Conservation (phyloP, 2,329 filamentous ascomycete species). For the Alternaria atra region DNA sequence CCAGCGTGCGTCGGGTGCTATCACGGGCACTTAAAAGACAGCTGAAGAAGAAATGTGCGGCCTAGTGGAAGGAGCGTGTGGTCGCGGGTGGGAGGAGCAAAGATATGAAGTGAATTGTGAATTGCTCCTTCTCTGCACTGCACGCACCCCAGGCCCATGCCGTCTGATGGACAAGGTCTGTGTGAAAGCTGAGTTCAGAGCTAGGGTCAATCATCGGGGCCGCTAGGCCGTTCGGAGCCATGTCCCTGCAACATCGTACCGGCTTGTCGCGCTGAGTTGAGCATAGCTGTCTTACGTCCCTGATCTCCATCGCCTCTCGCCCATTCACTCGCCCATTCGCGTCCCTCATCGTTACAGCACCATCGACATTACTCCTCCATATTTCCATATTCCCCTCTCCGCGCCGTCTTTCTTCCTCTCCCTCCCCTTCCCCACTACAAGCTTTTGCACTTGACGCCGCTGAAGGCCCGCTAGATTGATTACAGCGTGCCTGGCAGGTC, state of each 20-base stretch:
- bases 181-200: conserved; percentile 26
- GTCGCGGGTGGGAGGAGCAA: conserved; percentile 13
- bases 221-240: conserved; percentile 22
- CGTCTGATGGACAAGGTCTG: conserved; percentile 26
- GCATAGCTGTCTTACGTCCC: conserved; percentile 11
- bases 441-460: conserved; percentile 20
- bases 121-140: conserved; percentile 20
- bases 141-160: conserved; percentile 1
- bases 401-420: not conserved
- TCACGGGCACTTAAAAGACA: not conserved
- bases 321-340: conserved; percentile 7
- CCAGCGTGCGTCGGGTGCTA: conserved; percentile 2
- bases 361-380: not conserved
- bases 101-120: conserved; percentile 20
- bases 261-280: conserved; percentile 10
- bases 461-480: conserved; percentile 15
- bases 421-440: not conserved
- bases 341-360: not conserved
- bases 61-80: conserved; percentile 8
- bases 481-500: conserved; percentile 26
- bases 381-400: not conserved
- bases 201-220: conserved; percentile 14
- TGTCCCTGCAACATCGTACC: conserved; percentile 11
- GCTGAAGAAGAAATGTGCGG: conserved; percentile 17
- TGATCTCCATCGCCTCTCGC: conserved; percentile 10